phyloP scores from a whole-genome alignment of 1,284 basidiomycete species.

The Boletellus deceptivus region DNA sequence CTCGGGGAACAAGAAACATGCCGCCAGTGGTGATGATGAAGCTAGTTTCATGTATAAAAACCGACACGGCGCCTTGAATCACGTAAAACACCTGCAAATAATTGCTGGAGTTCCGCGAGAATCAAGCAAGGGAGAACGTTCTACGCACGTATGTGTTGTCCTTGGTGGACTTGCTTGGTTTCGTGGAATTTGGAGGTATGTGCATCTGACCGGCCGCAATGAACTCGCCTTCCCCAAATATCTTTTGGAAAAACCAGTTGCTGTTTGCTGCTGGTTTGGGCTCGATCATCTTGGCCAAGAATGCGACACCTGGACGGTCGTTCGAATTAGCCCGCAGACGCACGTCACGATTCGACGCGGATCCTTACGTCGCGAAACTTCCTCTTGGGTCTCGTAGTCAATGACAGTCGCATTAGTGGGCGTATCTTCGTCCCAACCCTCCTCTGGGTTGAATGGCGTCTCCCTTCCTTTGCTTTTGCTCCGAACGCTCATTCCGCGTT shows the following conservation, averaged over 20 bases:
- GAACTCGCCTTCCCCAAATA: conserved; percentile 92
- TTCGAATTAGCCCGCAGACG: conserved; percentile 1
- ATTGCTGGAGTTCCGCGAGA: background rate
- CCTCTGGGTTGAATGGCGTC: conserved; percentile 57
- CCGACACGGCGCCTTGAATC: conserved; percentile 83
- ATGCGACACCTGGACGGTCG: conserved; percentile 61
- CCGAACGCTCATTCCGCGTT: conserved; percentile 36
- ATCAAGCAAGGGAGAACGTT: background rate
- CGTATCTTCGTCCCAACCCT: conserved; percentile 88
- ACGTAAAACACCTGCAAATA: conserved; percentile 78
- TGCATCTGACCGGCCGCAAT: conserved; percentile 87
- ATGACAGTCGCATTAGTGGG: conserved; percentile 65
- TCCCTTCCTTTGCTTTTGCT: conserved; percentile 45
- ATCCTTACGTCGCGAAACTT: conserved; percentile 68
- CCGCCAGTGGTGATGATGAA: conserved; percentile 81
- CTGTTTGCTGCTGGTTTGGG: conserved; percentile 59
- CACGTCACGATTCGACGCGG: background rate
- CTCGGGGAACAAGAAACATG: conserved; percentile 89
- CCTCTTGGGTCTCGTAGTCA: conserved; percentile 61
- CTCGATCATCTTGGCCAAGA: conserved; percentile 62
- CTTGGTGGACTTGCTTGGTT: conserved; percentile 86
- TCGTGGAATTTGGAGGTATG: conserved; percentile 75
- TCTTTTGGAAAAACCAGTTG: conserved; percentile 86
- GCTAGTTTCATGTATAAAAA: conserved; percentile 77
- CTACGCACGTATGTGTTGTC: conserved; percentile 92